Conservation (phyloP, 306 rosid genomes). For the Prunus kanzakura region DNA sequence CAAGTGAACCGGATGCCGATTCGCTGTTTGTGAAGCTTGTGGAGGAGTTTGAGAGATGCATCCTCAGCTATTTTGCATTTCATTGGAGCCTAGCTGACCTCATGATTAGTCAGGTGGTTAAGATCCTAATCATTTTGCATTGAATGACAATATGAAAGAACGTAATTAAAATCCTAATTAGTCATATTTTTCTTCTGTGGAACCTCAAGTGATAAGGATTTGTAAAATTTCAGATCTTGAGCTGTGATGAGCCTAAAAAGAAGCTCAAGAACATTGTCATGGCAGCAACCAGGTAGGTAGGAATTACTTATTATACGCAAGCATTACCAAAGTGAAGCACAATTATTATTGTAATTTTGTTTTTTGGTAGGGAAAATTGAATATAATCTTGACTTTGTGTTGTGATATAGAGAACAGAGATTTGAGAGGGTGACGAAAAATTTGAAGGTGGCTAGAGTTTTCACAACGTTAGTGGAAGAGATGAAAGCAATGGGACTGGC, state of each 20-base stretch:
- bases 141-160: not conserved
- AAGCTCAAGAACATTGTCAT: slow-evolving; percentile 77
- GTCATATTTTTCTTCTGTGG: not conserved
- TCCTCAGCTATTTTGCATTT: slow-evolving; percentile 89
- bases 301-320: not conserved
- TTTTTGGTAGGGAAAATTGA: not conserved
- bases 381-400: too few species aligned
- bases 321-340: not conserved
- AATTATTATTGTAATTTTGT: not conserved
- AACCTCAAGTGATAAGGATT: not conserved
- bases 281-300: slow-evolving; percentile 86
- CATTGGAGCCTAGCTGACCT: slow-evolving; percentile 85
- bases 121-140: not conserved
- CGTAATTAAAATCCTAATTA: not conserved
- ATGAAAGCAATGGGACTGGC: slow-evolving; percentile 94
- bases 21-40: slow-evolving; percentile 92
- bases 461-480: slow-evolving; percentile 84
- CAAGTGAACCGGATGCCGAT: slow-evolving; percentile 69
- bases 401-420: slow-evolving; percentile 69
- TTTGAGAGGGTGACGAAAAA: slow-evolving; percentile 86
- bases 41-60: slow-evolving; percentile 97
- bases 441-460: slow-evolving; percentile 94
- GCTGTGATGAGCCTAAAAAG: slow-evolving; percentile 78
- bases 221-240: slow-evolving; percentile 57
- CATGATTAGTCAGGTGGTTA: slow-evolving; percentile 75